Percentiles rank a stretch among this genome's conserved stretches.
Evolutionary conservation across 1,284 basidiomycete genomes (phyloP).

Genomic region (Ceratorhiza oryzae-sativae): DNA sequence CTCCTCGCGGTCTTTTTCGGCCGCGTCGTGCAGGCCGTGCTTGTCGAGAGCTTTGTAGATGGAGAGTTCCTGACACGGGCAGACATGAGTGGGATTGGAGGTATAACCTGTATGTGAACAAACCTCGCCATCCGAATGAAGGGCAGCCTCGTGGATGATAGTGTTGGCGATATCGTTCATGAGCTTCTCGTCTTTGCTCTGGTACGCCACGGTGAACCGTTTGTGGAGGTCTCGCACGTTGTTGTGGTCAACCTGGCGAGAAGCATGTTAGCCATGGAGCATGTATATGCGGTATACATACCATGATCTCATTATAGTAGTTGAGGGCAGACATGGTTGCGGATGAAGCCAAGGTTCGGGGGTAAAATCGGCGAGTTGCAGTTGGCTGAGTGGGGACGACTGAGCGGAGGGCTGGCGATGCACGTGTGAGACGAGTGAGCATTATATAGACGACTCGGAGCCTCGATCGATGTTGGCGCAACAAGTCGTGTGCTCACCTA

Average conservation of each 20-base stretch:
- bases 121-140: slow-evolving; percentile 29
- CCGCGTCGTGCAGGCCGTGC: slow-evolving; percentile 16
- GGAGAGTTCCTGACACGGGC: slow-evolving; percentile 3
- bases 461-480: slow-evolving; percentile 8
- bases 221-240: slow-evolving; percentile 27
- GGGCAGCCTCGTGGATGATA: slow-evolving; percentile 17
- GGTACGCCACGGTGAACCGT: not conserved
- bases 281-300: not conserved
- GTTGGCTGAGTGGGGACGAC: not conserved
- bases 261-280: not conserved
- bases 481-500: not conserved
- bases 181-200: slow-evolving; percentile 17
- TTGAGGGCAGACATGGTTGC: slow-evolving; percentile 17
- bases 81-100: not conserved
- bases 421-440: not conserved
- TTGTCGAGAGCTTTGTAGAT: slow-evolving; percentile 25
- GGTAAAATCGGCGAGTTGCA: not conserved
- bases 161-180: slow-evolving; percentile 33
- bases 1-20: slow-evolving; percentile 21
- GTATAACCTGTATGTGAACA: not conserved
- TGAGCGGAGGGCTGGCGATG: not conserved
- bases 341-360: not conserved
- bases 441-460: not conserved
- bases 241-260: slow-evolving; percentile 16
- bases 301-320: slow-evolving; percentile 22